These are phyloP conservation scores for Fusarium vanettenii DNA, from an alignment of 2,329 filamentous ascomycete genomes.

Conservation along the genomic window DNA sequence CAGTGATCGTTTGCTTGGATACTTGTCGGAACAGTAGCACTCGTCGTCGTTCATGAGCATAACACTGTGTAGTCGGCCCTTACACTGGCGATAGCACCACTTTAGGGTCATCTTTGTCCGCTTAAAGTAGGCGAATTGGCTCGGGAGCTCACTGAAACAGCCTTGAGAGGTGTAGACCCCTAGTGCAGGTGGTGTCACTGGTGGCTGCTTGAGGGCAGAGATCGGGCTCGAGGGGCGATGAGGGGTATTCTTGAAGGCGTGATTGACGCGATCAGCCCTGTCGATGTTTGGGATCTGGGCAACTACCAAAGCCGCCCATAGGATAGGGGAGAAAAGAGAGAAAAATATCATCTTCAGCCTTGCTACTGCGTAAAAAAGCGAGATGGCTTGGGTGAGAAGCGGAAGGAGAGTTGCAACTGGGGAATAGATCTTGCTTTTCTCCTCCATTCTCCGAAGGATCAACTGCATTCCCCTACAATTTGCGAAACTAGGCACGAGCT, in stretches of 20 bases:
- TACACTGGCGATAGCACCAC: background rate
- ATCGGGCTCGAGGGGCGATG: background rate
- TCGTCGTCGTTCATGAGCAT: background rate
- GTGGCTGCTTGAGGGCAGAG: background rate
- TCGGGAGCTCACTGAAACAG: background rate
- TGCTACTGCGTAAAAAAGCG: conserved; percentile 1
- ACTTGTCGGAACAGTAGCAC: conserved; percentile 1
- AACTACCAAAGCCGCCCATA: conserved; percentile 13
- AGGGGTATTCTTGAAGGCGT: background rate
- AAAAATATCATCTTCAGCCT: background rate
- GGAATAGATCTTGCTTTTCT: background rate
- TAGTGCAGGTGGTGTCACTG: background rate
- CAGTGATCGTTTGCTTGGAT: background rate
- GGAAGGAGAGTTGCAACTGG: background rate
- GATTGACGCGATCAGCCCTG: background rate
- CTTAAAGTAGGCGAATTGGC: background rate
- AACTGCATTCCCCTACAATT: background rate
- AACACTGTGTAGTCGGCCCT: background rate
- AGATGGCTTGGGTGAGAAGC: background rate
- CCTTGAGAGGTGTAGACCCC: background rate
- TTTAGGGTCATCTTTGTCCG: background rate
- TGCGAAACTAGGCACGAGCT: background rate
- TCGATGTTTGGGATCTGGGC: background rate
- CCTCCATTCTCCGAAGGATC: background rate
- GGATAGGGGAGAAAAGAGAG: background rate